These are phyloP conservation scores for Corynascus novoguineensis DNA, from an alignment of 495 filamentous ascomycete genomes.

Conservation along the genomic window DNA sequence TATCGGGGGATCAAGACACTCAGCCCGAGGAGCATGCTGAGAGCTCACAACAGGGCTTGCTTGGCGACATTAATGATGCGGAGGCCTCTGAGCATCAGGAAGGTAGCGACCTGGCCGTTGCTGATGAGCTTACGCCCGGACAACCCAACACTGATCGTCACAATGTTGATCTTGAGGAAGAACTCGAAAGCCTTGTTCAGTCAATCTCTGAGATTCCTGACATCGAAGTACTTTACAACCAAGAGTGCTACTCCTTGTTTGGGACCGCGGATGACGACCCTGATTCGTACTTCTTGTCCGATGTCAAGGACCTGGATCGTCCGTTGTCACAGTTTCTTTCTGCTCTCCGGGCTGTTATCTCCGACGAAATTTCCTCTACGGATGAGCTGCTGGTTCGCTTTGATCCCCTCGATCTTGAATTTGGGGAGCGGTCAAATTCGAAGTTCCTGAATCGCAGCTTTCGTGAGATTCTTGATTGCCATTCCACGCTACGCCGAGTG, in stretches of 20 bases:
- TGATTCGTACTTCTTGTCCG: constrained; percentile 68
- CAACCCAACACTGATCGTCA: not conserved
- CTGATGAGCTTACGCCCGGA: not conserved
- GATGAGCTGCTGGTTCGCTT: constrained; percentile 68
- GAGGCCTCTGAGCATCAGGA: not conserved
- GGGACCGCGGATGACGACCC: constrained; percentile 58
- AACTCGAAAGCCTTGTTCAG: constrained; percentile 5
- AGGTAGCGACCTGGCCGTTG: not conserved
- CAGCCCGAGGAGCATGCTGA: not conserved
- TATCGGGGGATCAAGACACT: not conserved
- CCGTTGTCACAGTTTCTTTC: constrained; percentile 56
- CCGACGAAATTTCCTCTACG: constrained; percentile 57
- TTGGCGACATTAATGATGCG: not conserved
- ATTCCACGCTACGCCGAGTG: constrained; percentile 18
- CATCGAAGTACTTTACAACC: constrained; percentile 58
- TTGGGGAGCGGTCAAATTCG: constrained; percentile 50
- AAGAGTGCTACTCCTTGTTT: constrained; percentile 65
- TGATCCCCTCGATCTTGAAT: constrained; percentile 60
- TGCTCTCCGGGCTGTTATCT: constrained; percentile 61
- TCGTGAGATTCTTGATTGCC: constrained; percentile 44
- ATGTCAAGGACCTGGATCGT: constrained; percentile 54
- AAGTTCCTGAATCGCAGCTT: constrained; percentile 27
- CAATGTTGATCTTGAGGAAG: constrained; percentile 14
- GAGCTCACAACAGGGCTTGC: not conserved
- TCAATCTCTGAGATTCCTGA: constrained; percentile 32